Percentiles rank a stretch among this genome's conserved stretches.
Conservation (phyloP, 176 grass and related monocot genomes). For the Poa annua region DNA sequence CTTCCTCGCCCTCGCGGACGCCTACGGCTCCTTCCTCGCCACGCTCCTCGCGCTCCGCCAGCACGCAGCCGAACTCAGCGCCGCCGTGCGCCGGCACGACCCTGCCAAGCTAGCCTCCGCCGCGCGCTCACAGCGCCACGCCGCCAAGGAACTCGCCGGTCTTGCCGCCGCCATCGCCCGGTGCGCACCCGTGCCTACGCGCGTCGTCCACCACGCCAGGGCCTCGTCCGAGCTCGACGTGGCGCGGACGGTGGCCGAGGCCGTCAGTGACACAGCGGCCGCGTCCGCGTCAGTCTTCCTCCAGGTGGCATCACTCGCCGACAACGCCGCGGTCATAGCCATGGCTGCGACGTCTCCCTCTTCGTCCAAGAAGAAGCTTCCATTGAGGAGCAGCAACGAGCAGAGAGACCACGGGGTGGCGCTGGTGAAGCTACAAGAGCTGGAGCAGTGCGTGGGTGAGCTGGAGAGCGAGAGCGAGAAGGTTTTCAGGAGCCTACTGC, state of each 20-base stretch:
- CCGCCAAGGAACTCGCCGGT: slow-evolving; percentile 37
- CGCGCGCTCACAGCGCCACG: slow-evolving; percentile 37
- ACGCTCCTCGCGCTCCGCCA: slow-evolving; percentile 41
- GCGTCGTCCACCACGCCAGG: background rate
- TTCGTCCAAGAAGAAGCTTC: slow-evolving; percentile 21
- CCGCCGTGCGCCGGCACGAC: slow-evolving; percentile 50
- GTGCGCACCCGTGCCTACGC: background rate
- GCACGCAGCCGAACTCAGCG: slow-evolving; percentile 42
- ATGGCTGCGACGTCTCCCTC: too few relatives aligned
- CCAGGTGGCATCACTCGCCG: slow-evolving; percentile 29
- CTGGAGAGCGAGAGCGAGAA: slow-evolving; percentile 68
- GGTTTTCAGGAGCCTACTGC: slow-evolving; percentile 66
- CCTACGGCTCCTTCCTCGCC: slow-evolving; percentile 53
- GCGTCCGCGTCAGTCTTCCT: slow-evolving; percentile 51
- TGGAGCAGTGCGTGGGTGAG: slow-evolving; percentile 64
- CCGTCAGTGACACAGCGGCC: slow-evolving; percentile 35
- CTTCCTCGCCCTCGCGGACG: slow-evolving; percentile 70
- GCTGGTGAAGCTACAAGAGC: slow-evolving; percentile 46
- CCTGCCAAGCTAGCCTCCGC: slow-evolving; percentile 28
- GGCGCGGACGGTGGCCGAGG: slow-evolving; percentile 36
- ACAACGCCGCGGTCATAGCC: too few relatives aligned
- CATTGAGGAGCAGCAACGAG: slow-evolving; percentile 12
- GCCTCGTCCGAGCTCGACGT: slow-evolving; percentile 28
- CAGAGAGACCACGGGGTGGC: slow-evolving; percentile 15
- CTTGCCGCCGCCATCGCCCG: slow-evolving; percentile 38